Evolutionary conservation across 495 filamentous ascomycete species (phyloP).

Genomic region (Penicillium paxilli): DNA sequence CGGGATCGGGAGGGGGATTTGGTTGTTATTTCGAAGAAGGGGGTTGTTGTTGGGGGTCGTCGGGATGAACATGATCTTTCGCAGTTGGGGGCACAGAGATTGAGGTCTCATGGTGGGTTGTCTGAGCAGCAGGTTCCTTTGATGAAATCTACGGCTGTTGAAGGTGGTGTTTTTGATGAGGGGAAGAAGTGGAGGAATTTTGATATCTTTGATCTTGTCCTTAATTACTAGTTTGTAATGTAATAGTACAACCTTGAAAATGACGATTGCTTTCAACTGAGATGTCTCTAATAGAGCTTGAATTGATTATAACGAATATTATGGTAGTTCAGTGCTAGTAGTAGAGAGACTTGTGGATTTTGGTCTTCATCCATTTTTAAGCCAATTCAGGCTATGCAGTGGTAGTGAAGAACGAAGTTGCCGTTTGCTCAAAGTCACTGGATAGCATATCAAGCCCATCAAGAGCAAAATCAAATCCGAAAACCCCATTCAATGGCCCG

Average conservation of each 20-base stretch:
- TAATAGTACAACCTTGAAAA: too few relatives aligned
- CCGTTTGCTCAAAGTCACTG: not conserved
- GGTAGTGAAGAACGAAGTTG: not conserved
- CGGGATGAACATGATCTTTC: not conserved
- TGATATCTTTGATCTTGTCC: constrained; percentile 4
- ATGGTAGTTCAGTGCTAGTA: too few relatives aligned
- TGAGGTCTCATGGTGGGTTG: constrained; percentile 3
- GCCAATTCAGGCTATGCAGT: not conserved
- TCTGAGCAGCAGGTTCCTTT: constrained; percentile 3
- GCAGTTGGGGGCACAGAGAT: not conserved
- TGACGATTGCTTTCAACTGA: too few relatives aligned
- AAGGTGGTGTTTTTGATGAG: not conserved
- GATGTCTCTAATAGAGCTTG: too few relatives aligned
- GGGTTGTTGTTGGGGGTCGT: not conserved
- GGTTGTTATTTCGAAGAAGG: constrained; percentile 1
- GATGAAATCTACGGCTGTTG: not conserved
- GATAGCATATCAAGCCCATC: not conserved
- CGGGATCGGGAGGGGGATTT: constrained; percentile 1
- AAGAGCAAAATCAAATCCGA: constrained; percentile 1
- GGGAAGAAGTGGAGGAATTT: constrained; percentile 1
- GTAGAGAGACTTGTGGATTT: too few relatives aligned
- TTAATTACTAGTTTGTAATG: not conserved
- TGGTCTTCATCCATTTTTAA: too few relatives aligned
- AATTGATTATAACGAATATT: too few relatives aligned
- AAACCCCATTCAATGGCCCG: not conserved